Percentiles rank a stretch among this genome's conserved stretches.
phyloP scores from a whole-genome alignment of 768 basidiomycete genomes.

The Obba rivulosa region DNA sequence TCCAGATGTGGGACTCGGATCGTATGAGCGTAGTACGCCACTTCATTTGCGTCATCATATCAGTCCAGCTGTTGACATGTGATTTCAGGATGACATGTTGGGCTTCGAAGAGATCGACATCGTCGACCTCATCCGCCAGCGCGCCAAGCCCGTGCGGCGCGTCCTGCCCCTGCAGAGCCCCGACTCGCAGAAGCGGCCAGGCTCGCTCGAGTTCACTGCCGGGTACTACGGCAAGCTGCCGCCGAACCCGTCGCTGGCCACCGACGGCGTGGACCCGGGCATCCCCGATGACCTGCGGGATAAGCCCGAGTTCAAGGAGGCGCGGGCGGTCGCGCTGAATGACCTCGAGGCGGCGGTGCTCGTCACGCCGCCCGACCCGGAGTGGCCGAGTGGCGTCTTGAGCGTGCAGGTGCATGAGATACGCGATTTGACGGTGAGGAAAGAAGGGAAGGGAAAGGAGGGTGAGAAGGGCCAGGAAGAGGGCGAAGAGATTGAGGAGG shows the following conservation, averaged over 20 bases:
- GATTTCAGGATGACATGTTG: conserved; percentile 39
- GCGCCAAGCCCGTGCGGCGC: conserved; percentile 21
- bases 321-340: conserved; percentile 37
- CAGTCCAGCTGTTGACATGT: background rate
- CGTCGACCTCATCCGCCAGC: conserved; percentile 23
- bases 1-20: conserved; percentile 76
- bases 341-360: conserved; percentile 37
- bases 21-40: conserved; percentile 23
- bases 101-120: conserved; percentile 41
- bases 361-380: conserved; percentile 46
- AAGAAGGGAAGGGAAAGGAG: conserved; percentile 39
- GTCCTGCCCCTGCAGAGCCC: conserved; percentile 19
- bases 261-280: conserved; percentile 30
- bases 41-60: background rate
- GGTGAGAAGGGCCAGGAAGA: conserved; percentile 50
- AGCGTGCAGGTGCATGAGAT: conserved; percentile 64
- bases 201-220: conserved; percentile 41
- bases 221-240: conserved; percentile 47
- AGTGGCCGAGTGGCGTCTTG: conserved; percentile 65
- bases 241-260: conserved; percentile 19
- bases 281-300: conserved; percentile 33
- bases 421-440: conserved; percentile 48
- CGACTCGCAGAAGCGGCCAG: conserved; percentile 27
- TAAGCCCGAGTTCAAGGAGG: conserved; percentile 48
- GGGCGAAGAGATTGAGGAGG: conserved; percentile 48